Base-by-base conservation (phyloP, 768 basidiomycete genomes). In the Candolleomyces eurysporus region DNA sequence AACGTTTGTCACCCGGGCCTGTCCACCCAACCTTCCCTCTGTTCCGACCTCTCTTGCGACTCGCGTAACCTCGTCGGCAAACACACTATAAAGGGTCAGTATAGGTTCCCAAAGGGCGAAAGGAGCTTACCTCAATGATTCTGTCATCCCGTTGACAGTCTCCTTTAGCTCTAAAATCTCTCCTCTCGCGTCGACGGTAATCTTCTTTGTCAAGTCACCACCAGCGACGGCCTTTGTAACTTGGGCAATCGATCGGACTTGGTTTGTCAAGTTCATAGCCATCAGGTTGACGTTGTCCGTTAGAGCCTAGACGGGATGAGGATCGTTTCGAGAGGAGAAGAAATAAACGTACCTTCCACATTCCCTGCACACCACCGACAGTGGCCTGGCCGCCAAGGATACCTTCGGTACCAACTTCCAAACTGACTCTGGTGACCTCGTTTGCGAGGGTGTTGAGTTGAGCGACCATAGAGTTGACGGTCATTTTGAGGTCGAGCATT, bases 1-100 rank as follows among this genome's bases (percentile, higher is more conserved):
- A 49, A 99, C 94, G 69, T 94, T 92, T 63, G 89, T 90, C 42
- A 98, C 97, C 58, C 89, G 83, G 0, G 96, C 97, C 68, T 96
- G 96, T 10, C 96, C 96, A 55, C 96, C 97, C 68, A 98, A 80
- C 66, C 88, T 84, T 39, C 96, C 97, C 71, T 98, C 97, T 8
- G 96, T 98, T 31, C 97, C 97, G 71, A 98, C 97, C 76, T 98
- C 95, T 65, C 93, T 84, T 3, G 96, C 97, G 32, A 98, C 96
- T 58, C 95, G 80, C 59, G 81, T 81, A 22, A 84, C 83, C 74
- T 94, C 91, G 67, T 90, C 90, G 0, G 92, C 92, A 72, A 94
- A 94, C 46, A 92, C 80, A 66, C 89, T 91, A 73, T 94, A 32
- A 26, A 5, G 8, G 5, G 30, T 50, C 21, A 49, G 48, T 22